A percentile compares a stretch with the other conserved stretches of the same genome.
These are phyloP conservation scores for Phycomyces blakesleeanus DNA, from an alignment of 192 early-diverging fungal species.

Conservation along the genomic window DNA sequence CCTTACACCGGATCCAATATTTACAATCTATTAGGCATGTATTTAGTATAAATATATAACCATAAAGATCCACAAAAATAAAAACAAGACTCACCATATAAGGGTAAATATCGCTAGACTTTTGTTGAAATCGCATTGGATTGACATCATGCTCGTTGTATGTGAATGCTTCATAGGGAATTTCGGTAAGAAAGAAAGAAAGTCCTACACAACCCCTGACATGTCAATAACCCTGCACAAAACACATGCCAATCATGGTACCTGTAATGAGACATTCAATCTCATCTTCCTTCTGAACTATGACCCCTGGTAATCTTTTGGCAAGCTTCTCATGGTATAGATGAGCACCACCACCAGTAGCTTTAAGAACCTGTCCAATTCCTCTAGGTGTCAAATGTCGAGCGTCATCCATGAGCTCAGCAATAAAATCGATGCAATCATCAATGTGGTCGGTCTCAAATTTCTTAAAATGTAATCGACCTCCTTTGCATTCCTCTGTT, in stretches of 20 bases:
- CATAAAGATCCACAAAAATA: not conserved
- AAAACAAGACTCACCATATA: conserved; percentile 62
- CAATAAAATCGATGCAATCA: conserved; percentile 82
- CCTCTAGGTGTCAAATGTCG: conserved; percentile 24
- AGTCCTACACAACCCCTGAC: conserved; percentile 51
- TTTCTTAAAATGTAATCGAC: conserved; percentile 86
- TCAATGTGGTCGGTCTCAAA: conserved; percentile 94
- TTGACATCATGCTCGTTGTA: conserved; percentile 73
- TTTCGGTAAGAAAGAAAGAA: conserved; percentile 89
- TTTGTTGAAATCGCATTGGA: conserved; percentile 59
- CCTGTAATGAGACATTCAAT: conserved; percentile 84
- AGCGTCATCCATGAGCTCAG: conserved; percentile 51
- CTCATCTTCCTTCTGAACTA: conserved; percentile 85
- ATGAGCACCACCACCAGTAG: conserved; percentile 88
- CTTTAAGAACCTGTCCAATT: conserved; percentile 61
- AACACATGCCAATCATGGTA: conserved; percentile 21
- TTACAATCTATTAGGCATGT: conserved; percentile 74
- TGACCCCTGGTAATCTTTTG: conserved; percentile 49
- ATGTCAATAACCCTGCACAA: not conserved
- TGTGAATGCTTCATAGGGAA: conserved; percentile 92
- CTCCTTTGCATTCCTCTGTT: conserved; percentile 54
- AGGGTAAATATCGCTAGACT: conserved; percentile 69
- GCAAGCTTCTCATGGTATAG: conserved; percentile 64
- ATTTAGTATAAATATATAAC: conserved; percentile 15
- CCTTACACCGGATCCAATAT: conserved; percentile 95